A percentile compares a stretch with the other conserved stretches of the same genome.
Evolutionary conservation across 2,329 filamentous ascomycete species (phyloP).

Genomic region (Aspergillus cejpii): DNA sequence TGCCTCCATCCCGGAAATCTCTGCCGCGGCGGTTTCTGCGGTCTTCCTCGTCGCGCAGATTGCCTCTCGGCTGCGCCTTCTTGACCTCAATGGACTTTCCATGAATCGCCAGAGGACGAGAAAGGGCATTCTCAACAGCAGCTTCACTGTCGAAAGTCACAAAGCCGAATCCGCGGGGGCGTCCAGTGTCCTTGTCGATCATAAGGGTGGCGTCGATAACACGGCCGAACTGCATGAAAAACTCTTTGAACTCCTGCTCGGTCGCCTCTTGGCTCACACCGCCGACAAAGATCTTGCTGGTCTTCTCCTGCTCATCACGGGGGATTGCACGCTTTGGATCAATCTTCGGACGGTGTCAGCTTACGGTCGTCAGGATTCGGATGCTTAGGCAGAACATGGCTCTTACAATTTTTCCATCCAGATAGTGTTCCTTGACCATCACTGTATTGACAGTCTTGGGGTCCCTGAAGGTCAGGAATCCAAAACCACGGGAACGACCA

Average conservation of each 20-base stretch:
- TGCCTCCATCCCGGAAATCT: constrained; percentile 38
- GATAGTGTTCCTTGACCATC: constrained; percentile 98
- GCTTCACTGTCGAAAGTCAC: constrained; percentile 96
- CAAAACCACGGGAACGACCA: constrained; percentile 89
- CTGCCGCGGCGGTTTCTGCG: constrained; percentile 44
- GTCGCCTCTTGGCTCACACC: constrained; percentile 96
- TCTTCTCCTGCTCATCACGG: constrained; percentile 95
- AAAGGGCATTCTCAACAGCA: constrained; percentile 85
- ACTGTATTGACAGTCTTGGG: constrained; percentile 97
- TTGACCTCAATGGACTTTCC: constrained; percentile 98
- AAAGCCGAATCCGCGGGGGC: constrained; percentile 92
- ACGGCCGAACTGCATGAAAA: constrained; percentile 92
- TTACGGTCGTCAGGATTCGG: constrained; percentile 2
- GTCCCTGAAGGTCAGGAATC: constrained; percentile 96
- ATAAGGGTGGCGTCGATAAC: constrained; percentile 97
- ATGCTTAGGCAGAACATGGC: constrained; percentile 6
- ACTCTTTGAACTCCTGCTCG: constrained; percentile 91
- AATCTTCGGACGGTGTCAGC: constrained; percentile 56
- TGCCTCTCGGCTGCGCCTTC: constrained; percentile 91
- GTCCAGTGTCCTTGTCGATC: constrained; percentile 99
- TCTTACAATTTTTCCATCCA: constrained; percentile 95
- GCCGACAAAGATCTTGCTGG: constrained; percentile 96
- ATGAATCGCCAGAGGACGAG: constrained; percentile 79
- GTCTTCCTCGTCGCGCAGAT: constrained; percentile 84
- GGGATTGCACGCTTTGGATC: constrained; percentile 97